Base-by-base conservation (phyloP, 2,329 filamentous ascomycete species). In the Nigrospora sphaerica region DNA sequence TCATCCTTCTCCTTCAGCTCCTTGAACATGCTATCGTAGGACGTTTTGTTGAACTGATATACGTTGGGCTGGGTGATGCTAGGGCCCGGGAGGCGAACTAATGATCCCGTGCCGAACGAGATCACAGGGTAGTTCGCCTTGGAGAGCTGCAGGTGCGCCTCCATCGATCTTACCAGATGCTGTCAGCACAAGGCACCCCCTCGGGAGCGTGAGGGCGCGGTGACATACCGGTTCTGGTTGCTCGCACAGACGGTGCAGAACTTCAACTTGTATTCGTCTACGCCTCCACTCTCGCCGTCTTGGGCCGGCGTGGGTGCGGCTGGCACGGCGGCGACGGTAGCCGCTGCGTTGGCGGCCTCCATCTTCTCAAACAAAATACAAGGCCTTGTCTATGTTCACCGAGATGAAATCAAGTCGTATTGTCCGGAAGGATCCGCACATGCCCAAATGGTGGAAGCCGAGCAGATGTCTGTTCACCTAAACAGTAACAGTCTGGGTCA, bases 221-320 rank as follows among this genome's bases (percentile, higher is more conserved):
- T 5, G 12, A 59, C 75, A 52, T 74, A 95, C 81, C 93, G 83
- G 62, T 98, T 98, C 67, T 98, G 90, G 60, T 98, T 98, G 60
- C 90, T 95, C 9, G 93, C 93, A 69, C 93, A 98, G n/a, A 98
- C 92, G 3, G 93, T 97, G 73, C 91, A 96, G 69, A 97, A 96
- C 62, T 88, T 95, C 51, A 98, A 78, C 69, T 93, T 95, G 76
- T 84, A 95, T 44, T 76, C 80, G n/a, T 71, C 72, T 23, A 73
- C 67, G 16, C 74, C 73, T 38, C 77, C 72, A 13, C 71, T 66
- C 23, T 71, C 67, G 46, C 70, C 70, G 47, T 75, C 73, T 46
- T 67, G 62, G 35, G 59, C 52, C 32, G 67, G 52, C 17, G 59
- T 51, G 4, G 62, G 48, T 31, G 59, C 50, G 28, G 32, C 19